phyloP scores from a whole-genome alignment of 768 basidiomycete species.

The Panaeolus cyanescens region DNA sequence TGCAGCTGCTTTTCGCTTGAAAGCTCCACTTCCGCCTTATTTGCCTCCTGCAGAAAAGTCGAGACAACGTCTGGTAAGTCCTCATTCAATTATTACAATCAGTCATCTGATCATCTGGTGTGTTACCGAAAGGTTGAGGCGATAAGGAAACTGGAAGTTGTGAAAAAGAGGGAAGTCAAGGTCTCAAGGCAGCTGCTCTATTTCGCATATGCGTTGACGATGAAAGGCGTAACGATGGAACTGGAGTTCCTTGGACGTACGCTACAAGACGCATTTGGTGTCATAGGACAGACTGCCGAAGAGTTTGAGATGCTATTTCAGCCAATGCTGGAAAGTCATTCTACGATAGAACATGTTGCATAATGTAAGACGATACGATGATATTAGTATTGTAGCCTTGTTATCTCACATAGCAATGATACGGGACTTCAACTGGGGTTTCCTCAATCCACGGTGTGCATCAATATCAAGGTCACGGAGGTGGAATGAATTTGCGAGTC shows the following conservation, averaged over 20 bases:
- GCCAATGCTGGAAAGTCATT: conserved; percentile 19
- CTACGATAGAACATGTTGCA: conserved; percentile 24
- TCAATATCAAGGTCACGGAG: no score
- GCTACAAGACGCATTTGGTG: conserved; percentile 89
- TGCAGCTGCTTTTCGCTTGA: conserved; percentile 76
- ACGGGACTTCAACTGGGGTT: no score
- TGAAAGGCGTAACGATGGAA: conserved; percentile 91
- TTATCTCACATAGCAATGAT: no score
- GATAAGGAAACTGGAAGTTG: conserved; percentile 80
- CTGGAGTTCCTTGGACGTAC: conserved; percentile 79
- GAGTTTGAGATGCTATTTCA: conserved; percentile 82
- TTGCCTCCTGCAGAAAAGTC: conserved; percentile 90
- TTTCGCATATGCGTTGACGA: conserved; percentile 90
- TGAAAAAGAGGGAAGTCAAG: conserved; percentile 75
- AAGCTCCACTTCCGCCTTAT: conserved; percentile 91
- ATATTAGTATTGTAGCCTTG: no score
- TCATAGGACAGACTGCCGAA: conserved; percentile 80
- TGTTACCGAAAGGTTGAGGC: conserved; percentile 65
- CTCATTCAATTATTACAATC: not conserved
- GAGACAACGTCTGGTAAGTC: conserved; percentile 70
- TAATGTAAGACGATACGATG: no score
- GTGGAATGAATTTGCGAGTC: no score
- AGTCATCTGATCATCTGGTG: not conserved
- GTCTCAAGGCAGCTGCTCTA: conserved; percentile 86
- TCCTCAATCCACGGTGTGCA: no score